Conservation (phyloP, 257 asterid genomes). For the Fraxinus excelsior region DNA sequence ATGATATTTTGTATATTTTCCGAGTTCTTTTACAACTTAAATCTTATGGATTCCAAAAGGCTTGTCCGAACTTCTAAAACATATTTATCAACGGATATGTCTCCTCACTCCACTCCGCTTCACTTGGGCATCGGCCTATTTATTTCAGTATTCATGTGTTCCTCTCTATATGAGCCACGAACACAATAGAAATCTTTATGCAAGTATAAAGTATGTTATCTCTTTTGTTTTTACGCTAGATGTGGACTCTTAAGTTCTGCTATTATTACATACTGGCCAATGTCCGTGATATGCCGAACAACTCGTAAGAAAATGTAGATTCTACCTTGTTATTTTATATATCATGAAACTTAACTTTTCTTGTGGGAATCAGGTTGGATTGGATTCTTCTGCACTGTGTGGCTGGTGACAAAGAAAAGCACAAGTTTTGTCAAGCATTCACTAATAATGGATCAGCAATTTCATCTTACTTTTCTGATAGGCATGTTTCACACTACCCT, state of each 20-base stretch:
- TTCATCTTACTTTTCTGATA: conserved; percentile 52
- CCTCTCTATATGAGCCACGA: too few species aligned
- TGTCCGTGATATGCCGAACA: neutral
- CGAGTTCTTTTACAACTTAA: neutral
- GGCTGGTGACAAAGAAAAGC: conserved; percentile 59
- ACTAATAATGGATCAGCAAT: conserved; percentile 61
- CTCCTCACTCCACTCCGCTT: too few species aligned
- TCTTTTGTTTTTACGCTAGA: neutral
- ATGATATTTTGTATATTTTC: neutral
- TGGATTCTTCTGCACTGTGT: conserved; percentile 63
- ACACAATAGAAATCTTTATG: neutral
- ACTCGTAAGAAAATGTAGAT: neutral
- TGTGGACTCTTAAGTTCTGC: neutral
- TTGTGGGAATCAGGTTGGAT: conserved; percentile 63
- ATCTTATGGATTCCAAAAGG: neutral
- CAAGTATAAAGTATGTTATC: neutral
- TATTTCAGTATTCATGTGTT: too few species aligned
- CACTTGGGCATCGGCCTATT: too few species aligned
- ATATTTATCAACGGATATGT: too few species aligned
- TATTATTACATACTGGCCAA: neutral
- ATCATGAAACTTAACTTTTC: neutral
- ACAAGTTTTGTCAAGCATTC: conserved; percentile 55
- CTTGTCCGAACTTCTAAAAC: neutral
- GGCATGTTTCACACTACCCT: conserved; percentile 30
- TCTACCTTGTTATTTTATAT: neutral